Conservation (phyloP, 1,139 yeast genomes). For the Saccharomyces pastorianus region DNA sequence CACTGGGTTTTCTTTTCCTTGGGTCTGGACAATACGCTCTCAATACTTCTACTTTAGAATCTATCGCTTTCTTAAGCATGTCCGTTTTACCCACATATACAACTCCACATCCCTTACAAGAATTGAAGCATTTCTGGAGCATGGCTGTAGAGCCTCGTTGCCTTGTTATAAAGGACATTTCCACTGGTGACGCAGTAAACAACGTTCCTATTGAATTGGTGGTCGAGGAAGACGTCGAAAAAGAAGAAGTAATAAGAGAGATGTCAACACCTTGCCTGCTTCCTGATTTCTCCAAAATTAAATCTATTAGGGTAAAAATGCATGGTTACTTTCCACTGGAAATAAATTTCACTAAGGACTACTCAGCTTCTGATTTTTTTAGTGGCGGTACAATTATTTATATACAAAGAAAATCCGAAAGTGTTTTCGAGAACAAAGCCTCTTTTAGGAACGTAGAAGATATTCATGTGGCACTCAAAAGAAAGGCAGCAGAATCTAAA, state of each 20-base stretch:
- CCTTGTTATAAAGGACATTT: conserved; percentile 63
- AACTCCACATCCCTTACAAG: conserved; percentile 79
- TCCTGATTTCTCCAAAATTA: conserved; percentile 50
- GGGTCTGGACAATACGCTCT: conserved; percentile 93
- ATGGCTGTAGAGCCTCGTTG: conserved; percentile 77
- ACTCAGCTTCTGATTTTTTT: conserved; percentile 20
- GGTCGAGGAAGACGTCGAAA: conserved; percentile 39
- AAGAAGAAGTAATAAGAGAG: conserved; percentile 32
- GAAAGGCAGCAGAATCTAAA: conserved; percentile 7
- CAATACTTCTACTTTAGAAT: conserved; percentile 36
- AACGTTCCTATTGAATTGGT: conserved; percentile 36
- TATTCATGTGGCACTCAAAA: conserved; percentile 10
- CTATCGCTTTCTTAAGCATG: conserved; percentile 46
- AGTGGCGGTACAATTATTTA: conserved; percentile 24
- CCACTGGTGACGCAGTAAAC: conserved; percentile 43
- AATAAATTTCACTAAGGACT: conserved; percentile 18
- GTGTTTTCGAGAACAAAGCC: conserved; percentile 2
- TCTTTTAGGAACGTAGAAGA: conserved; percentile 8
- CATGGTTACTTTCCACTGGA: conserved; percentile 26
- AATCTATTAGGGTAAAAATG: conserved; percentile 18
- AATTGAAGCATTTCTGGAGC: conserved; percentile 87
- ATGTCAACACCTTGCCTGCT: conserved; percentile 56
- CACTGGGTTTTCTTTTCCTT: conserved; percentile 77
- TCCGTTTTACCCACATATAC: conserved; percentile 69
- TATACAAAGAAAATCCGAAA: conserved; percentile 14